Conservation (phyloP, 257 asterid genomes). For the Solanum okadae region DNA sequence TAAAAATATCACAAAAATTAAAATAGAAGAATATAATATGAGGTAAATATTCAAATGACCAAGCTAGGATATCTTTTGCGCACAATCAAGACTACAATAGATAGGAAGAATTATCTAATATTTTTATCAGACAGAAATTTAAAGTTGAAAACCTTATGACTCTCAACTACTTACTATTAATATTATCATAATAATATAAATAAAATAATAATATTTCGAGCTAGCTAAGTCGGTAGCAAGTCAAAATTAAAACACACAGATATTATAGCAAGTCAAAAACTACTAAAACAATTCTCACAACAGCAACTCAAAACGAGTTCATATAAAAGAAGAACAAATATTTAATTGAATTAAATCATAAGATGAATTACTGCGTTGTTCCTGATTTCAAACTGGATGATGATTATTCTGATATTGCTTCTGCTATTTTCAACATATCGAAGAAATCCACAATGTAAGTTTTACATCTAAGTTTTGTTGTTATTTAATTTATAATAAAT, state of each 20-base stretch:
- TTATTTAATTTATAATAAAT: not conserved
- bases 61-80: too few species aligned
- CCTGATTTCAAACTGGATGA: slow-evolving; percentile 10
- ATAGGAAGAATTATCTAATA: too few species aligned
- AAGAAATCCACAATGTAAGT: slow-evolving; percentile 8
- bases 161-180: not conserved
- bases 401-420: not conserved
- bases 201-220: not conserved
- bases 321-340: not conserved
- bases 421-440: not conserved
- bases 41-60: too few species aligned
- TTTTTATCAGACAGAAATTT: too few species aligned
- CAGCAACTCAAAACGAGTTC: not conserved
- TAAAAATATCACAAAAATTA: too few species aligned
- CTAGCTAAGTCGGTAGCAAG: not conserved
- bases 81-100: too few species aligned
- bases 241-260: not conserved
- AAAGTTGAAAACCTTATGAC: not conserved
- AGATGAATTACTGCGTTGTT: slow-evolving; percentile 6
- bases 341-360: not conserved
- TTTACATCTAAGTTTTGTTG: not conserved
- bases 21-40: too few species aligned
- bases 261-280: not conserved
- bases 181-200: not conserved
- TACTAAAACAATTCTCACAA: not conserved